Base-by-base conservation (phyloP, 108 stramenopile genomes). In the Cyclotella sp. region DNA sequence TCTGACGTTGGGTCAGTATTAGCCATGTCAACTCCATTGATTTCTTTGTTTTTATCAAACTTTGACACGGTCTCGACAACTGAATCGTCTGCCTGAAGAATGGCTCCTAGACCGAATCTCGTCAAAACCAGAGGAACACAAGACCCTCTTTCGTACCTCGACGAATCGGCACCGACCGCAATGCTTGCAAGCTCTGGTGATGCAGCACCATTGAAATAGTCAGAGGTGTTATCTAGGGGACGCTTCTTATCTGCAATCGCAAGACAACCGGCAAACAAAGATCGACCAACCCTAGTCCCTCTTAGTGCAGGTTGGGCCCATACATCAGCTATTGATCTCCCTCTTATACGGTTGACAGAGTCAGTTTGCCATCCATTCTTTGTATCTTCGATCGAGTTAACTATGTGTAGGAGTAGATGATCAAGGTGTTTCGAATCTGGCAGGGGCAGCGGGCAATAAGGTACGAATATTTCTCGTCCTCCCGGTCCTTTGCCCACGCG, bases 101-200 rank as follows among this genome's bases (percentile, higher is more conserved):
- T 73, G 24, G 85, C 88, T n/a, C 76, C 76, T 30, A 94, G 73
- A 13, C 87, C 88, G 76, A 86, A 92, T 29, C 91, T 81, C 19
- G 90, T 91, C 12, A 94, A 39, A 65, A 90, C 85, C 76, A 94
- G 84, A 12, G 93, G 93, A 29, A 94, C 93, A 41, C 86, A 82
- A n/a, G 89, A 66, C 27, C 87, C 91, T 15, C 93, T 76, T 44
- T 90, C 82, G 65, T 90, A 94, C 26, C 93, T 85, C 19, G 93
- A 88, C 60, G 90, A 86, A 60, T 91, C 90, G 16, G 89, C 87
- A 14, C 91, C 93, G 62, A 87, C 82, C 10, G 93, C 90, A 70
- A 94, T 73, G 27, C 84, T 85, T 14, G 79, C 70, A 51, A 94
- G 82, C 16, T 91, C 87, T 21, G 62, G 55, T 43, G 85, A 89